These are phyloP conservation scores for Quercus lobata DNA, from an alignment of 331 rosid species.

Conservation along the genomic window DNA sequence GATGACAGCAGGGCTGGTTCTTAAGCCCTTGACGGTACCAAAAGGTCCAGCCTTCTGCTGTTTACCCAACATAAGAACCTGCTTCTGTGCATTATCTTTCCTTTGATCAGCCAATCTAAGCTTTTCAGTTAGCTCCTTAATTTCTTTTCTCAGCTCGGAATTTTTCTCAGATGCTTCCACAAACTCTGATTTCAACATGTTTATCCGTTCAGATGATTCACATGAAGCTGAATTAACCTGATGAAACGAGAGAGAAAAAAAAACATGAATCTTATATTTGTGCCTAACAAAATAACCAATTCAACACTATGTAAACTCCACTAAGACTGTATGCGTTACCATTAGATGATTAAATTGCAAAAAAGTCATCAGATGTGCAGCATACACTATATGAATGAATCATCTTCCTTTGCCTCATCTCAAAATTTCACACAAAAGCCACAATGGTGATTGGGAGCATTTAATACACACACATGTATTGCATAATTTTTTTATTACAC, in stretches of 20 bases:
- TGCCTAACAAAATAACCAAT: neutral
- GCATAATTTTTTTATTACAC: neutral
- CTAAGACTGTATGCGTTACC: neutral
- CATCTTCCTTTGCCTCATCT: neutral
- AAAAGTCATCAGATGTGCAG: neutral
- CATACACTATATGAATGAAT: neutral
- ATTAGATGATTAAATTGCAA: neutral
- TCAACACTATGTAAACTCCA: neutral
- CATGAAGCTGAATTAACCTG: slow-evolving; percentile 55
- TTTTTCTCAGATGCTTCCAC: slow-evolving; percentile 52
- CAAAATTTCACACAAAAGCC: neutral
- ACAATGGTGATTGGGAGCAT: neutral
- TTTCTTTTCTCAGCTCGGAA: slow-evolving; percentile 48
- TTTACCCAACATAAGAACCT: slow-evolving; percentile 60
- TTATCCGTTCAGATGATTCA: slow-evolving; percentile 61
- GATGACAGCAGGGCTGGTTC: slow-evolving; percentile 60
- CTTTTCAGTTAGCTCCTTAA: slow-evolving; percentile 61
- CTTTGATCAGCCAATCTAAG: slow-evolving; percentile 67
- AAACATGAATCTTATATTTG: neutral
- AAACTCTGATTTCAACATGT: slow-evolving; percentile 62
- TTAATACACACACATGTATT: neutral
- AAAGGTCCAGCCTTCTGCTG: slow-evolving; percentile 77
- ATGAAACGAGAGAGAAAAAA: slow-evolving; percentile 5
- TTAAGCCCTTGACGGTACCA: slow-evolving; percentile 72
- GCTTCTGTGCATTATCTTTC: slow-evolving; percentile 76